phyloP scores from a whole-genome alignment of 2,329 filamentous ascomycete genomes.

The Bipolaris victoriae region DNA sequence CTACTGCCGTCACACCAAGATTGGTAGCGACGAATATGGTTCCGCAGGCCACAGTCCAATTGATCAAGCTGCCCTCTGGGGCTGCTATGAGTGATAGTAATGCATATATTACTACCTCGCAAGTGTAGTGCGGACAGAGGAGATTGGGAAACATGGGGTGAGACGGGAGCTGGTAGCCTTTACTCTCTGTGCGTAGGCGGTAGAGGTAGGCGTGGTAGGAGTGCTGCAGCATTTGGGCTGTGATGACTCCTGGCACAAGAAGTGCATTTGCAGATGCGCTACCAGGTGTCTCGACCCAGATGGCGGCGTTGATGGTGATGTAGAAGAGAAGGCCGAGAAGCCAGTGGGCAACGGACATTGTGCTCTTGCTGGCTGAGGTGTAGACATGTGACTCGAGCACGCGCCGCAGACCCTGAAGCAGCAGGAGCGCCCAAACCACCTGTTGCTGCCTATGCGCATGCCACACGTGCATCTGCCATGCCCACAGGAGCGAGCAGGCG shows the following conservation, averaged over 20 bases:
- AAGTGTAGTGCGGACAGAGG: slow-evolving; percentile 89
- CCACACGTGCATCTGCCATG: slow-evolving; percentile 62
- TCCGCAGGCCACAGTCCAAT: slow-evolving; percentile 74
- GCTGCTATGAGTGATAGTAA: slow-evolving; percentile 77
- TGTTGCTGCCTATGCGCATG: slow-evolving; percentile 60
- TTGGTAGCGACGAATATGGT: slow-evolving; percentile 78
- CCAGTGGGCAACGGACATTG: slow-evolving; percentile 89
- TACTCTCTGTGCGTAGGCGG: slow-evolving; percentile 45
- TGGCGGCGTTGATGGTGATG: slow-evolving; percentile 69
- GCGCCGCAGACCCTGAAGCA: slow-evolving; percentile 75
- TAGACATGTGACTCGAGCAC: slow-evolving; percentile 75
- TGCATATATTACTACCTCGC: slow-evolving; percentile 84
- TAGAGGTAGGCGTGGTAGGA: slow-evolving; percentile 58
- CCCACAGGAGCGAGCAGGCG: slow-evolving; percentile 75
- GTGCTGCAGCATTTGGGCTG: slow-evolving; percentile 76
- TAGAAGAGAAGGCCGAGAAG: slow-evolving; percentile 80
- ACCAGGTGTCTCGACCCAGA: slow-evolving; percentile 81
- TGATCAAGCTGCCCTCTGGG: slow-evolving; percentile 68
- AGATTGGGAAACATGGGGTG: slow-evolving; percentile 73
- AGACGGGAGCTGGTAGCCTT: slow-evolving; percentile 80
- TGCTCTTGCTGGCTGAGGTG: slow-evolving; percentile 71
- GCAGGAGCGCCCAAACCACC: slow-evolving; percentile 74
- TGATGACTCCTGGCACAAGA: slow-evolving; percentile 68
- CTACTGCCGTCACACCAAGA: slow-evolving; percentile 78
- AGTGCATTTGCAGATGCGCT: slow-evolving; percentile 50